Evolutionary conservation across 2,329 filamentous ascomycete genomes (phyloP), one percentile per base, ranked within the genome.

Genomic region (Acrodontium crateriforme): DNA sequence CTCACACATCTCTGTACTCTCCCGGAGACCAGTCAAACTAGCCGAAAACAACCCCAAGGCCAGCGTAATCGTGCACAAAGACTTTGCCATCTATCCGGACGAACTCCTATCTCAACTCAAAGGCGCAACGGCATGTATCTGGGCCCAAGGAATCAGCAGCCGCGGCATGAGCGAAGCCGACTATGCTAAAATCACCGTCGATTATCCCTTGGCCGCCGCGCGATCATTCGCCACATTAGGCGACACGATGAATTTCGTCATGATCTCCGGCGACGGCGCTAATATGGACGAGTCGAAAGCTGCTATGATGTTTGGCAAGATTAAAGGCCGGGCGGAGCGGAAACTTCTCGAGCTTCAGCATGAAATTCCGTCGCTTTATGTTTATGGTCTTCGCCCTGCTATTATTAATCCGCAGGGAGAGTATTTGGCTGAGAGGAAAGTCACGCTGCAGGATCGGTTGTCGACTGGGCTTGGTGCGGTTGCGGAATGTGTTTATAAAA

Each of bases 101-200:
- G 58, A 60, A 0, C 39, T 82, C 2, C 59, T 83, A 7, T 51
- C 56, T 3, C 59, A 74, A 45, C 58, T 85, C 1, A 60, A 63
- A 28, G 77, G 69, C 13, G 78, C 78, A 0, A 56, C 65, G 6
- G 78, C 73, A 2, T 78, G 72, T 34, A 73, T 84, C 1, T 85
- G 79, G 79, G 78, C 79, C 0, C 59, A 77, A 46, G 78, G 79
- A 1, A 71, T 74, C 25, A 40, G 33, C 18, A 29, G 29, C 63
- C 62, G 44, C 13, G 38, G 39, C 11, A 49, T 46, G 37, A 32
- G 26, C 2, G 46, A 47, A 30, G 31, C 28, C 21, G 38, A 40
- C 11, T 83, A 83, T 44, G 55, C 71, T 24, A 64, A 65, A 27
- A 78, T 84, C 45, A 83, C 78, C 1, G 63, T 71, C 34, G 66